Conservation (phyloP, 2,329 filamentous ascomycete genomes). For the Zasmidium cellare region DNA sequence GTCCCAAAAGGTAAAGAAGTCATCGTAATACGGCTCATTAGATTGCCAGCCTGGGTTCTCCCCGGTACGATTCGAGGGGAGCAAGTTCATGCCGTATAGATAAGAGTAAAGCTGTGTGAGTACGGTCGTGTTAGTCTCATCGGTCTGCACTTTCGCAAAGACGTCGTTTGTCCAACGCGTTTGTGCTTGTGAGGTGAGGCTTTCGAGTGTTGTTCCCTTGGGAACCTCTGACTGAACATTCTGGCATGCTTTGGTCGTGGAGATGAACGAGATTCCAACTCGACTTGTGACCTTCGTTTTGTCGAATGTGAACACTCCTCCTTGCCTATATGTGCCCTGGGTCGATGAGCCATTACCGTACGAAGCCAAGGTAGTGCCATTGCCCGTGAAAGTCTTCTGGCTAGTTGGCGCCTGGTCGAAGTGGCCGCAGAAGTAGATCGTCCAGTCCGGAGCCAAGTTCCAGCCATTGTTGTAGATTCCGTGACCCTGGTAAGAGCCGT, state of each 20-base stretch:
- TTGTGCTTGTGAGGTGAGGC: constrained; percentile 36
- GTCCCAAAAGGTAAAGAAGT: constrained; percentile 70
- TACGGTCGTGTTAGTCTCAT: constrained; percentile 20
- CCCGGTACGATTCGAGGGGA: constrained; percentile 68
- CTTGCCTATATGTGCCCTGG: constrained; percentile 26
- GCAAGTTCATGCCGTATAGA: constrained; percentile 64
- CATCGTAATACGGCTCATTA: constrained; percentile 67
- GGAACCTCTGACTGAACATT: constrained; percentile 69
- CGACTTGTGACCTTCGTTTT: constrained; percentile 46
- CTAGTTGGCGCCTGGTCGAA: constrained; percentile 48
- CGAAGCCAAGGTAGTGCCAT: constrained; percentile 36
- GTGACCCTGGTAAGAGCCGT: constrained; percentile 52
- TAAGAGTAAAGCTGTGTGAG: constrained; percentile 55
- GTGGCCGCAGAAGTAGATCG: constrained; percentile 61
- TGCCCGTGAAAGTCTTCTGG: constrained; percentile 33
- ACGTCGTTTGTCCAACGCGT: constrained; percentile 62
- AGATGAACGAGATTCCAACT: constrained; percentile 69
- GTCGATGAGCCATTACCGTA: constrained; percentile 14
- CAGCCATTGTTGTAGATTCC: constrained; percentile 65
- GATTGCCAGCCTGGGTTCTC: constrained; percentile 68
- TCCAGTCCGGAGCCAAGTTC: constrained; percentile 62
- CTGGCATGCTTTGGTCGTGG: constrained; percentile 61
- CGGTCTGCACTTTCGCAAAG: constrained; percentile 57
- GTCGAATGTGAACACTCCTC: constrained; percentile 51
- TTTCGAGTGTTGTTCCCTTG: constrained; percentile 10